These are phyloP conservation scores for Sodiomyces alkalinus DNA, from an alignment of 2,329 filamentous ascomycete genomes.

Conservation along the genomic window DNA sequence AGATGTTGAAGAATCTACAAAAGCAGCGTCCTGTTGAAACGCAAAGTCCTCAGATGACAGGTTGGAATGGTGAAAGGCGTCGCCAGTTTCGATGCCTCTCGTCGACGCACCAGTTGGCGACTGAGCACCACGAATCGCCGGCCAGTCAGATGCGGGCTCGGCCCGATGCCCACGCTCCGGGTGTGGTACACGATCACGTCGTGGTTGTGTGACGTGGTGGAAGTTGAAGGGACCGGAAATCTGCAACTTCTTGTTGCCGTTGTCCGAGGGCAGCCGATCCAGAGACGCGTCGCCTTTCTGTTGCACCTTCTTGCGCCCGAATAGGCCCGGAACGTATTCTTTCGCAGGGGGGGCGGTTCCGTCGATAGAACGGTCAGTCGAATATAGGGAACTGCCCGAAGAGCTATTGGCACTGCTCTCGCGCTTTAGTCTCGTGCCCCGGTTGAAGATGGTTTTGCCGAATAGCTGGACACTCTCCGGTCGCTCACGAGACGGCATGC, in stretches of 20 bases:
- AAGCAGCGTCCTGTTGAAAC: slow-evolving; percentile 4
- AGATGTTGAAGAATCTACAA: slow-evolving; percentile 1
- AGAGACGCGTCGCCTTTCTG: slow-evolving; percentile 1
- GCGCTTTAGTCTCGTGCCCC: slow-evolving; percentile 34
- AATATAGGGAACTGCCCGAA: slow-evolving; percentile 32
- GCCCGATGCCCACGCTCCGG: slow-evolving; percentile 23
- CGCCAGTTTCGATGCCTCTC: slow-evolving; percentile 20
- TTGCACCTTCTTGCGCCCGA: slow-evolving; percentile 29
- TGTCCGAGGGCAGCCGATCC: slow-evolving; percentile 8
- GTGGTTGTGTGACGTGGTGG: slow-evolving; percentile 46
- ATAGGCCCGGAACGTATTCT: slow-evolving; percentile 35
- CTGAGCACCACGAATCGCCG: slow-evolving; percentile 21
- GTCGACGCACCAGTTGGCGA: slow-evolving; percentile 18
- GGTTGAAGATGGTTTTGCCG: slow-evolving; percentile 43
- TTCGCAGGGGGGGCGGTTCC: slow-evolving; percentile 14
- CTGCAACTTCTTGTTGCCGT: slow-evolving; percentile 25
- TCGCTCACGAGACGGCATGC: slow-evolving; percentile 34
- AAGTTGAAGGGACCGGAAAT: slow-evolving; percentile 54
- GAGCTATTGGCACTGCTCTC: slow-evolving; percentile 33
- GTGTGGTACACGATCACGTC: slow-evolving; percentile 29
- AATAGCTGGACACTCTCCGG: slow-evolving; percentile 45
- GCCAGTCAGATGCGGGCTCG: slow-evolving; percentile 28
- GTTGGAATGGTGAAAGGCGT: slow-evolving; percentile 29
- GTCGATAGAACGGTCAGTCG: slow-evolving; percentile 25
- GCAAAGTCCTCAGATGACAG: slow-evolving; percentile 29